phyloP scores from a whole-genome alignment of 768 basidiomycete genomes.

The Leucocoprinus sp. region DNA sequence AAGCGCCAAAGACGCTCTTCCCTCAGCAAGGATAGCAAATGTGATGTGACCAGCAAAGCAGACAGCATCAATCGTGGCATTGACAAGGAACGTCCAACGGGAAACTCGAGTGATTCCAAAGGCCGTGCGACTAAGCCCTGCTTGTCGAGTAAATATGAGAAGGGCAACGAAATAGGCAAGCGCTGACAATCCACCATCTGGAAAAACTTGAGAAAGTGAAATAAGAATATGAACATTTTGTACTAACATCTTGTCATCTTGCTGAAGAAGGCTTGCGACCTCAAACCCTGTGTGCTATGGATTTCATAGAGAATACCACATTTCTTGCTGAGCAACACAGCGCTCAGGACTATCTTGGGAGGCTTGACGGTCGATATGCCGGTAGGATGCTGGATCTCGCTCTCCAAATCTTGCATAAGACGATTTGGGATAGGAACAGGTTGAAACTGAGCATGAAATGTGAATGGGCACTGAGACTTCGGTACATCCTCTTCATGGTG shows the following conservation, averaged over 20 bases:
- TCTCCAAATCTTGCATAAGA: conserved; percentile 63
- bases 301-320: conserved; percentile 73
- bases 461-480: conserved; percentile 56
- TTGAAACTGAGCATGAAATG: conserved; percentile 57
- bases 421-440: conserved; percentile 41
- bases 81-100: conserved; percentile 74
- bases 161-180: conserved; percentile 63
- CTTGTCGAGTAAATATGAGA: conserved; percentile 64
- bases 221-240: not conserved
- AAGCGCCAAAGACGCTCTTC: conserved; percentile 70
- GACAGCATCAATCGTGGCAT: conserved; percentile 73
- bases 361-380: conserved; percentile 52
- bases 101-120: conserved; percentile 74
- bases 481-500: conserved; percentile 32
- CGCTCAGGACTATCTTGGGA: conserved; percentile 52
- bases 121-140: conserved; percentile 67
- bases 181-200: conserved; percentile 69
- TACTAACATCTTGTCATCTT: conserved; percentile 57
- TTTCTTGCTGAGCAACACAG: conserved; percentile 66
- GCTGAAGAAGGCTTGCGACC: conserved; percentile 66
- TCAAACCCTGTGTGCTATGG: conserved; percentile 57
- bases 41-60: conserved; percentile 87
- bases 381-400: conserved; percentile 66
- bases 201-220: conserved; percentile 9
- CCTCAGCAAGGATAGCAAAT: conserved; percentile 79